A percentile compares a stretch with the other conserved stretches of the same genome.
These are phyloP conservation scores for Cydonia oblonga DNA, from an alignment of 331 rosid species.

Conservation along the genomic window DNA sequence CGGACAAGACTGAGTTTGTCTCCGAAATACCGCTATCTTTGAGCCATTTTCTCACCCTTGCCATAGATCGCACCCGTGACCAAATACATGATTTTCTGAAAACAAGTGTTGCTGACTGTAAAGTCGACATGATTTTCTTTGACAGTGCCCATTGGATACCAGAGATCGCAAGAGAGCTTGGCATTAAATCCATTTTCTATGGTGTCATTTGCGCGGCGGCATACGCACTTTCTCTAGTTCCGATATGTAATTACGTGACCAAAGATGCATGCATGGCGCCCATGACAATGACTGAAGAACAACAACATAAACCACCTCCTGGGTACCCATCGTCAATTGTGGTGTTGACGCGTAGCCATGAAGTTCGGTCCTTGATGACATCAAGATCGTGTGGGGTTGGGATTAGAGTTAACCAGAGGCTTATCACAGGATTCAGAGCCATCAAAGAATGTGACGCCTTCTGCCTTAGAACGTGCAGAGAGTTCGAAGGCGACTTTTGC, in stretches of 20 bases:
- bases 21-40: constrained; percentile 20
- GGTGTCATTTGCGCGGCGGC: neutral
- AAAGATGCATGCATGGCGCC: neutral
- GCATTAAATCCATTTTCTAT: neutral
- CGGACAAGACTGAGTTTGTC: constrained; percentile 23
- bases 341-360: constrained; percentile 12
- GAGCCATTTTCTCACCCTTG: constrained; percentile 8
- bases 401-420: constrained; percentile 27
- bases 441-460: constrained; percentile 27
- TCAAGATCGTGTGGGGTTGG: constrained; percentile 25
- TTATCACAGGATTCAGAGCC: constrained; percentile 22
- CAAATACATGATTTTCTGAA: neutral
- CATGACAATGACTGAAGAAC: neutral
- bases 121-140: neutral
- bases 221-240: neutral
- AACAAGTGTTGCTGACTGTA: neutral
- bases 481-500: constrained; percentile 32
- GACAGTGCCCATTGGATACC: neutral
- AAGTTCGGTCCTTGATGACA: constrained; percentile 7
- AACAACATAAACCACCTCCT: neutral
- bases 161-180: neutral
- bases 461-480: constrained; percentile 34
- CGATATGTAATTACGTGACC: neutral
- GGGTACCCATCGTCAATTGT: neutral
- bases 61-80: constrained; percentile 17